Evolutionary conservation across 2,329 filamentous ascomycete genomes (phyloP), one percentile per base, ranked within the genome.

Genomic region (Colletotrichum eleusines): DNA sequence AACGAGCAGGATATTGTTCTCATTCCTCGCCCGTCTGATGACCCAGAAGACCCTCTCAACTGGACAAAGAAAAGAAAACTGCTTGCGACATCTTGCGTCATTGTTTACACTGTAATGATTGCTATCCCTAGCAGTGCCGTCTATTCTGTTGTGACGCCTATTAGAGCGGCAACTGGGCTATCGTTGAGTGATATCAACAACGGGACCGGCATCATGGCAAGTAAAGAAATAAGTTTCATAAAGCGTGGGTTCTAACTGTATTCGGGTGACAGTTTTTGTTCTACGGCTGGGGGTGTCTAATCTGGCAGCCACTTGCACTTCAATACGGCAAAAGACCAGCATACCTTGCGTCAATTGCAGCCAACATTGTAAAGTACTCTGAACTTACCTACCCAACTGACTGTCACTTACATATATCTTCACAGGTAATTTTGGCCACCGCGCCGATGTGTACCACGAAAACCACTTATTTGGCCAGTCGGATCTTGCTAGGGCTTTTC

Each of bases 281-380:
- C n/a, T 73, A 83, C 0, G 84, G 84, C 2, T 85, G 81, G 80
- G 79, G 81, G 0, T 76, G 83, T 31, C 73, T 86, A 8, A 81
- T 86, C 66, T 86, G 84, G 84, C 84, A 86, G 72, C 83, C 84
- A 0, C 79, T 85, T 20, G 82, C 84, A 0, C 75, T 84, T 16
- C 80, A 82, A 54, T 85, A 84, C 64, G 84, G 84, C 62, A 84
- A 84, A 73, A 76, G 83, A 9, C 71, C 78, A 5, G 77, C 79
- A 0, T 84, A 84, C 63, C 72, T 84, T 6, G 53, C 81, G 28
- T 83, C 82, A 0, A 76, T 83, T 12, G 63, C 78, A 0, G 79
- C 78, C 18, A 75, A 74, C 5, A 75, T 79, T 38, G 78, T 78
- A 55, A n/a, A 74, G 75, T 65, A 16, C 14, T 60, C 33, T 11